phyloP scores from a whole-genome alignment of 1,284 basidiomycete genomes.

The Cryptococcus maquisensis region DNA sequence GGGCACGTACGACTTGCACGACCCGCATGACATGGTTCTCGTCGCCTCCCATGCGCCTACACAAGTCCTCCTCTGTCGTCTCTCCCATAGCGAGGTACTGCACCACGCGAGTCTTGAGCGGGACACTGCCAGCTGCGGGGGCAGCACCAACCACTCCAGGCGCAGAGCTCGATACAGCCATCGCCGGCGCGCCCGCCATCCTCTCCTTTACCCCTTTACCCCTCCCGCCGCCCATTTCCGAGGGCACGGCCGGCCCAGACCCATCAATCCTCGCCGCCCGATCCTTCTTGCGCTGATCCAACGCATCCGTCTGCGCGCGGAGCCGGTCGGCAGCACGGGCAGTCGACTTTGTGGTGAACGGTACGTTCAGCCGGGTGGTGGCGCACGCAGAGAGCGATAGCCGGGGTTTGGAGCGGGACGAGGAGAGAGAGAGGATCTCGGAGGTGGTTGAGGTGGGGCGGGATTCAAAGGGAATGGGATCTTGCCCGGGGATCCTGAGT shows the following conservation, averaged over 20 bases:
- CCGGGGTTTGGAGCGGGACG: background rate
- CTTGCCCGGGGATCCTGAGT: constrained; percentile 24
- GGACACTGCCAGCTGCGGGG: constrained; percentile 18
- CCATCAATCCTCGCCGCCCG: constrained; percentile 26
- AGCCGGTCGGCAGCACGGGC: constrained; percentile 30
- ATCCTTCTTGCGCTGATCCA: constrained; percentile 28
- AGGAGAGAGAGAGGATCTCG: constrained; percentile 25
- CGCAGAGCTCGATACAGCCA: constrained; percentile 5
- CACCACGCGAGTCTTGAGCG: constrained; percentile 44
- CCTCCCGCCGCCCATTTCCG: background rate
- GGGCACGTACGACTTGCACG: constrained; percentile 36
- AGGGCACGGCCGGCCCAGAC: constrained; percentile 1
- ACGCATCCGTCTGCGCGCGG: constrained; percentile 23
- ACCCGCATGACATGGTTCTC: constrained; percentile 39
- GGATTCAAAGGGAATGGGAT: constrained; percentile 22
- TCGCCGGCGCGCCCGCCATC: background rate
- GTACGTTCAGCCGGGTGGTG: constrained; percentile 27
- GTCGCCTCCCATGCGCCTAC: constrained; percentile 28
- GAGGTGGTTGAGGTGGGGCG: constrained; percentile 20
- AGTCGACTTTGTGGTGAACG: constrained; percentile 20
- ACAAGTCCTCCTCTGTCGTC: constrained; percentile 25
- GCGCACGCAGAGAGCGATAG: constrained; percentile 38
- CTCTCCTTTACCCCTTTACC: background rate
- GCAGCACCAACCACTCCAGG: background rate
- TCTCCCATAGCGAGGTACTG: constrained; percentile 41